Conservation (phyloP, 495 filamentous ascomycete species). For the Lasiosphaeriaceae sp. region DNA sequence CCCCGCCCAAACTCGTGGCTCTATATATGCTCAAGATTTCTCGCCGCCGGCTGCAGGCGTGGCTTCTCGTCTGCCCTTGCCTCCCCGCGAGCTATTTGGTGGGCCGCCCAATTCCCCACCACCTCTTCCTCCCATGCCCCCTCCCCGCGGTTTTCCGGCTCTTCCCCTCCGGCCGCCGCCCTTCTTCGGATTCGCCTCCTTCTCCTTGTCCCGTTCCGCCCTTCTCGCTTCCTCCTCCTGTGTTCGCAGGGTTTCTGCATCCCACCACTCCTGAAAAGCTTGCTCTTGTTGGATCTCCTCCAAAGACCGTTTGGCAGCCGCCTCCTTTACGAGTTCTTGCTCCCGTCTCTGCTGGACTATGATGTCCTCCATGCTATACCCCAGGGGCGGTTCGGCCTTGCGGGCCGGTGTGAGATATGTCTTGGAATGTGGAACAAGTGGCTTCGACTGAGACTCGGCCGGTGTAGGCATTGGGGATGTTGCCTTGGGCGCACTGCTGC, state of each 20-base stretch:
- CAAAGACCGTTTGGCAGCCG: constrained; percentile 77
- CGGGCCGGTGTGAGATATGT: constrained; percentile 41
- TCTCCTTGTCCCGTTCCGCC: constrained; percentile 26
- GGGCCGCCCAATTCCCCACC: neutral
- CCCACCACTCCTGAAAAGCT: constrained; percentile 98
- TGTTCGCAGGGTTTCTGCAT: constrained; percentile 72
- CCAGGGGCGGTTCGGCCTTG: constrained; percentile 54
- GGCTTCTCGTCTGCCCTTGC: constrained; percentile 8
- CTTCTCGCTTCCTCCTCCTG: constrained; percentile 60
- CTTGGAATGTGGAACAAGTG: constrained; percentile 47
- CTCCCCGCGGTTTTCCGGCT: constrained; percentile 19
- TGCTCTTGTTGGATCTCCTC: constrained; percentile 96
- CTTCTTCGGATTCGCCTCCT: constrained; percentile 13
- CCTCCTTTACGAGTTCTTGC: constrained; percentile 76
- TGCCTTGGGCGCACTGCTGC: constrained; percentile 12
- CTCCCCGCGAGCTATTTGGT: neutral
- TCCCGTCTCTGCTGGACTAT: constrained; percentile 81
- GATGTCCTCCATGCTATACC: constrained; percentile 81
- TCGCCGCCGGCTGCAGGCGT: neutral
- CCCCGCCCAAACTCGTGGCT: neutral
- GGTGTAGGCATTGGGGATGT: neutral
- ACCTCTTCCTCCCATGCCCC: constrained; percentile 2
- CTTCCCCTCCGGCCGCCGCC: constrained; percentile 29
- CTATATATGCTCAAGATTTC: neutral
- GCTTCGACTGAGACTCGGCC: constrained; percentile 5